Evolutionary conservation across 2,329 filamentous ascomycete species (phyloP).

Genomic region (Zelopaecilomyces penicillatus): DNA sequence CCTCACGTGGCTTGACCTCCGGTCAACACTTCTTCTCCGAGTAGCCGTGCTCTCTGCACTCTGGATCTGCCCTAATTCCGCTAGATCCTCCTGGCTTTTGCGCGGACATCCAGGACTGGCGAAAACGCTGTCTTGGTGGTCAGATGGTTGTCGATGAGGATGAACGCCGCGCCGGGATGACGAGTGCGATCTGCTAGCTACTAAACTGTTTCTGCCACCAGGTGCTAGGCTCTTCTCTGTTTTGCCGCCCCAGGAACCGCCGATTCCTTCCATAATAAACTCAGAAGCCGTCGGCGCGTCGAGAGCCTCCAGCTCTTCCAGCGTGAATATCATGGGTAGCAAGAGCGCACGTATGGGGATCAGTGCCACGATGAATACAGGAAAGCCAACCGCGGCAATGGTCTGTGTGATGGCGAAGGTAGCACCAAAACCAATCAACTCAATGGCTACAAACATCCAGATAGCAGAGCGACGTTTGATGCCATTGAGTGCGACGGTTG

Average conservation of each 20-base stretch:
- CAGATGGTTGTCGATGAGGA: neutral
- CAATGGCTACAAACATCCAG: conserved; percentile 62
- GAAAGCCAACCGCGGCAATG: conserved; percentile 73
- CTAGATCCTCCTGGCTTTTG: conserved; percentile 27
- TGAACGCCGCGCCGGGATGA: neutral
- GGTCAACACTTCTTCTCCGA: conserved; percentile 19
- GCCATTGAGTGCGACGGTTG: conserved; percentile 50
- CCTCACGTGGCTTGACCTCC: conserved; percentile 8
- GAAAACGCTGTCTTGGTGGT: conserved; percentile 17
- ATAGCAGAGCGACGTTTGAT: conserved; percentile 56
- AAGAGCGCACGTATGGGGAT: conserved; percentile 58
- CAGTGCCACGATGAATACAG: conserved; percentile 61
- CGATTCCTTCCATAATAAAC: conserved; percentile 69
- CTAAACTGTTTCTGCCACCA: conserved; percentile 10
- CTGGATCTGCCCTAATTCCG: conserved; percentile 23
- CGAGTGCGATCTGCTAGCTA: conserved; percentile 9
- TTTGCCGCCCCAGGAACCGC: conserved; percentile 47
- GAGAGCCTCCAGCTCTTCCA: conserved; percentile 51
- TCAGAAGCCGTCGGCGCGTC: conserved; percentile 68
- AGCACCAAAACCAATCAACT: conserved; percentile 63
- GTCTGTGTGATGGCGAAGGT: conserved; percentile 81
- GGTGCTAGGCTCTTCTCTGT: conserved; percentile 10
- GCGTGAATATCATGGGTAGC: conserved; percentile 52
- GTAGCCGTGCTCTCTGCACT: conserved; percentile 22
- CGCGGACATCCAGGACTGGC: conserved; percentile 19